A percentile compares a stretch with the other conserved stretches of the same genome.
Conservation (phyloP, 2,329 filamentous ascomycete genomes). For the Fusarium sp. region DNA sequence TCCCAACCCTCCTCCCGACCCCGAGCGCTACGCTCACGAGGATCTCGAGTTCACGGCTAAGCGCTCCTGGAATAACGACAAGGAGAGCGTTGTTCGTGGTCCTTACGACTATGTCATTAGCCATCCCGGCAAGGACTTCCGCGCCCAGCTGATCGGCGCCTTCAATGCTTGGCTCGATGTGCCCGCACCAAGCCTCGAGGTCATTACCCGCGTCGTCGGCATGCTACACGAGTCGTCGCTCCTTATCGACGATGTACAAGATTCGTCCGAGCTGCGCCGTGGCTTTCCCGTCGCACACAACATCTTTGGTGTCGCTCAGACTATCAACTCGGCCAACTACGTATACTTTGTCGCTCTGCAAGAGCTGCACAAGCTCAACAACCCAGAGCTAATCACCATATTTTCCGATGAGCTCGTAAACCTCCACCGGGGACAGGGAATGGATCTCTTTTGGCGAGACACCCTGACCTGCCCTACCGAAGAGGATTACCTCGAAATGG, state of each 20-base stretch:
- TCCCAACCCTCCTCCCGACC: constrained; percentile 58
- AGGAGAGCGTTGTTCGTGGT: constrained; percentile 80
- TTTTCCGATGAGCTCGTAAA: constrained; percentile 87
- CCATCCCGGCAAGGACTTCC: constrained; percentile 87
- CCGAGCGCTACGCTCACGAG: constrained; percentile 64
- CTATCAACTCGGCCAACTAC: constrained; percentile 92
- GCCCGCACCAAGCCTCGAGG: constrained; percentile 72
- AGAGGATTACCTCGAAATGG: constrained; percentile 95
- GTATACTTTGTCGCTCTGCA: constrained; percentile 84
- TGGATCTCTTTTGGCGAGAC: constrained; percentile 92
- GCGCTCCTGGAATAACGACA: constrained; percentile 74
- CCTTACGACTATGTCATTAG: constrained; percentile 84
- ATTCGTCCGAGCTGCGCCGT: constrained; percentile 79
- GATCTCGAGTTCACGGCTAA: constrained; percentile 64
- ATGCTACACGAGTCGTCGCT: constrained; percentile 89
- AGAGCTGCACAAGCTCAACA: constrained; percentile 77
- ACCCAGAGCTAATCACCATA: constrained; percentile 73
- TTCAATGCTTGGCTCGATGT: constrained; percentile 87
- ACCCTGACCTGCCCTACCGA: constrained; percentile 85
- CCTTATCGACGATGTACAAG: constrained; percentile 89
- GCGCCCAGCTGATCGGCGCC: constrained; percentile 79
- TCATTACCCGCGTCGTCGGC: constrained; percentile 83
- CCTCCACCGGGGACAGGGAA: constrained; percentile 86
- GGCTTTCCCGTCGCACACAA: constrained; percentile 84
- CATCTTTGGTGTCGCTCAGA: constrained; percentile 88